Evolutionary conservation across 257 asterid genomes (phyloP).

Genomic region (Cruciata laevipes): DNA sequence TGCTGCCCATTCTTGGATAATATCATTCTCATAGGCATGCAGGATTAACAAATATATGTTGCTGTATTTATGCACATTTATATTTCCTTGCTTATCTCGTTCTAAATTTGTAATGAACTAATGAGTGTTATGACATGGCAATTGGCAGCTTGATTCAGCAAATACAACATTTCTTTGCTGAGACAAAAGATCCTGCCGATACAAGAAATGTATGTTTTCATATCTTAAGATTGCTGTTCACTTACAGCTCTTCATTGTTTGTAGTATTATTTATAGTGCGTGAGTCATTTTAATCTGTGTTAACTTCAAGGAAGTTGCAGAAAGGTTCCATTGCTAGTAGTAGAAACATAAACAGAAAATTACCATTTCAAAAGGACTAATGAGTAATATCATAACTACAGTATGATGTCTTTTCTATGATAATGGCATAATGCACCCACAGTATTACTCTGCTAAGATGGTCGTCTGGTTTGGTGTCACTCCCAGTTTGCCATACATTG

Average conservation of each 20-base stretch:
- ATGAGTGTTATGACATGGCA: slow-evolving; percentile 9
- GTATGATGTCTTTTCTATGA: neutral
- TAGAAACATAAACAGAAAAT: neutral
- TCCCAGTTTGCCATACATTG: neutral
- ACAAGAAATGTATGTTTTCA: slow-evolving; percentile 29
- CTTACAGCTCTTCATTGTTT: neutral
- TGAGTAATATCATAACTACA: no score
- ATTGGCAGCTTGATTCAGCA: slow-evolving; percentile 31
- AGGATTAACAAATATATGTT: neutral
- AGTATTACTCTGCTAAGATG: neutral
- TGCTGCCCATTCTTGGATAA: neutral
- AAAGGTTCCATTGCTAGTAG: neutral
- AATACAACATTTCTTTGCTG: slow-evolving; percentile 24
- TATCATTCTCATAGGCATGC: neutral
- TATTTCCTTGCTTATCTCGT: neutral
- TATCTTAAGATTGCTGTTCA: neutral
- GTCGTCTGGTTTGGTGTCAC: neutral
- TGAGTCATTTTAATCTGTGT: neutral
- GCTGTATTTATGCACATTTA: no score
- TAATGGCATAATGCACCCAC: neutral
- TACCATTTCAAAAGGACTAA: neutral
- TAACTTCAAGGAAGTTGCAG: neutral
- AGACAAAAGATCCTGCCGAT: slow-evolving; percentile 30
- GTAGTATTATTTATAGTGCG: neutral
- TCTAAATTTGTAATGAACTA: neutral